Base-by-base conservation (phyloP, 2,329 filamentous ascomycete genomes). In the Dothiorella sarmentorum region DNA sequence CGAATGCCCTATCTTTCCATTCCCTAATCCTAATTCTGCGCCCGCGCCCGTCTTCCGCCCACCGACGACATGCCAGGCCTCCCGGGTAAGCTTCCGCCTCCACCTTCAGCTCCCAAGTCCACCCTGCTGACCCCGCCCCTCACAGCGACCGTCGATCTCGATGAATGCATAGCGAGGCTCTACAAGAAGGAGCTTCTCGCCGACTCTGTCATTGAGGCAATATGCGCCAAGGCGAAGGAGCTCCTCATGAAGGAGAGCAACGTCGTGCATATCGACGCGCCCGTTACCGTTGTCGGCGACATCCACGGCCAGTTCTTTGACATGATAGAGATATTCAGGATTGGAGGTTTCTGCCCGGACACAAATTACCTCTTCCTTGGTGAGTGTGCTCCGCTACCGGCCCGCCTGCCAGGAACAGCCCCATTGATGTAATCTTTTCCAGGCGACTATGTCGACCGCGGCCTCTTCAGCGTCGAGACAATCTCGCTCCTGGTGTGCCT, bases 231-330 rank as follows among this genome's bases (percentile, higher is more conserved):
- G 76, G 94, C 95, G 20, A 99, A 99, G 73, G 94, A 99, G 80
- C 82, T 99, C 67, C 83, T 99, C 66, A 99, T 99, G 94, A 93
- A 95, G 72, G 94, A 99, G 85, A 97, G 93, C 83, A 99, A 99
- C 77, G 94, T 99, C 63, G 94, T 99, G 61, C 94, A 99, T 74
- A 95, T 99, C 63, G 86, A 86, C 67, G 92, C 94, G 29, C 94
- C 94, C 2, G 91, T 99, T 60, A 99, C 94, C 15, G 94, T 99
- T 9, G 94, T 99, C 37, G 94, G 94, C 65, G 94, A 99, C 73
- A 99, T 99, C 66, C 94, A 99, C 75, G 94, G 94, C 60, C 94
- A 99, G 76, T 99, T 99, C 78, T 97, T 93, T 75, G 94, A 99
- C 75, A 85, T 99, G 78, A 94, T 99, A 65, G 94, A 99, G 81